A percentile compares a stretch with the other conserved stretches of the same genome.
Conservation (phyloP, 2,329 filamentous ascomycete species). For the Ceratocystis huliohia region DNA sequence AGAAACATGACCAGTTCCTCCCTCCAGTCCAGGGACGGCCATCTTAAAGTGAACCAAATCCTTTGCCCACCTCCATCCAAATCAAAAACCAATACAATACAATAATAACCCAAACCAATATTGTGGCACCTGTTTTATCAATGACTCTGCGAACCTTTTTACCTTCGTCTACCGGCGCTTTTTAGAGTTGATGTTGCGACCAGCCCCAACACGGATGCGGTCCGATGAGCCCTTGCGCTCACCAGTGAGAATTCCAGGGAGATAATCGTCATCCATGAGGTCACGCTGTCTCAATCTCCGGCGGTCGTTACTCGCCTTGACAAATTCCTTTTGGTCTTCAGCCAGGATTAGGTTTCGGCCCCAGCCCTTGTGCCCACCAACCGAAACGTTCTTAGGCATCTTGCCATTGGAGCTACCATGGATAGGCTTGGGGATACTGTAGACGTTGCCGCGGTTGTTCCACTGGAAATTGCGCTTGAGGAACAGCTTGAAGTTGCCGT, state of each 20-base stretch:
- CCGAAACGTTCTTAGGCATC: slow-evolving; percentile 42
- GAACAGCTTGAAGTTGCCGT: slow-evolving; percentile 72
- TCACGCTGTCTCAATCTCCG: slow-evolving; percentile 59
- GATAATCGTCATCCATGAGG: slow-evolving; percentile 88
- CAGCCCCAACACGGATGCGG: slow-evolving; percentile 69
- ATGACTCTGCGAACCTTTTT: neutral
- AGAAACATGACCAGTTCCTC: neutral
- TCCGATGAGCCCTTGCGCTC: slow-evolving; percentile 53
- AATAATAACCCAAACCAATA: neutral
- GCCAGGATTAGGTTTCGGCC: slow-evolving; percentile 70
- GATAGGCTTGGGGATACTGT: slow-evolving; percentile 81
- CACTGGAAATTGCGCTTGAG: slow-evolving; percentile 92
- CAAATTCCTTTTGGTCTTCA: slow-evolving; percentile 93
- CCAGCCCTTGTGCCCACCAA: slow-evolving; percentile 78
- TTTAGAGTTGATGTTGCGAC: slow-evolving; percentile 66
- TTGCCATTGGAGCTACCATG: slow-evolving; percentile 72
- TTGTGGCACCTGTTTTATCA: neutral
- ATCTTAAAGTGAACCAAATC: neutral
- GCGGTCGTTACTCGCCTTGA: slow-evolving; percentile 49
- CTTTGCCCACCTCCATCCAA: neutral
- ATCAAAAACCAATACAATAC: slow-evolving; percentile 3
- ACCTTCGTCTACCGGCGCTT: slow-evolving; percentile 14
- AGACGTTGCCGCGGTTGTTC: slow-evolving; percentile 87
- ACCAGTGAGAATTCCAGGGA: slow-evolving; percentile 74
- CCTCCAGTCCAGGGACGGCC: neutral